A percentile compares a stretch with the other conserved stretches of the same genome.
Evolutionary conservation across 1,284 basidiomycete species (phyloP).

Genomic region (Cystobasidium pallidum): DNA sequence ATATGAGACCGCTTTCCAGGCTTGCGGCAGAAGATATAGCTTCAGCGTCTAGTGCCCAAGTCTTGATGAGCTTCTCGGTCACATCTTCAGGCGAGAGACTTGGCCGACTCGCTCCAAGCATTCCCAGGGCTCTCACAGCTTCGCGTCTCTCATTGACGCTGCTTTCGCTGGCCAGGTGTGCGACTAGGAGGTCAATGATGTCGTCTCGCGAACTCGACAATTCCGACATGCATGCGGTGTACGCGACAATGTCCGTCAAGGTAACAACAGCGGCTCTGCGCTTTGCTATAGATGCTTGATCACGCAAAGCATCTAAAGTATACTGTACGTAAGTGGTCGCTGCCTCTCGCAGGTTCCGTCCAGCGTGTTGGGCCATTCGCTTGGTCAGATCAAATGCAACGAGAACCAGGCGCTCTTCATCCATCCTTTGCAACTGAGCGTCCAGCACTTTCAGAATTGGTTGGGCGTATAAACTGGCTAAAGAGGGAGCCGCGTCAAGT

Average conservation of each 20-base stretch:
- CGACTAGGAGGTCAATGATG: constrained; percentile 30
- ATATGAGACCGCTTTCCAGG: constrained; percentile 36
- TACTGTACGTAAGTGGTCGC: constrained; percentile 13
- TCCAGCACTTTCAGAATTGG: constrained; percentile 29
- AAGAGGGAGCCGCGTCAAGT: constrained; percentile 29
- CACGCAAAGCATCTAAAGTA: constrained; percentile 25
- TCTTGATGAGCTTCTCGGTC: constrained; percentile 16
- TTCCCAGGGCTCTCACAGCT: constrained; percentile 28
- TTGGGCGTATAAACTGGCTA: constrained; percentile 21
- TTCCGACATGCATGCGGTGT: constrained; percentile 39
- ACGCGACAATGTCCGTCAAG: constrained; percentile 29
- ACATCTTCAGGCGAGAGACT: constrained; percentile 9
- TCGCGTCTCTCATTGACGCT: background rate
- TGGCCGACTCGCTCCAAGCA: constrained; percentile 27
- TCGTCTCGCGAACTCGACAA: constrained; percentile 17
- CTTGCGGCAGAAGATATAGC: constrained; percentile 12
- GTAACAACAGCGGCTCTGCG: constrained; percentile 27
- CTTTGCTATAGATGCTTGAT: constrained; percentile 31
- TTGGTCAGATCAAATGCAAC: constrained; percentile 15
- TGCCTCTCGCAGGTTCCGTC: background rate
- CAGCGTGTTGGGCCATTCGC: constrained; percentile 30
- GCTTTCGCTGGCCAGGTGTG: constrained; percentile 32
- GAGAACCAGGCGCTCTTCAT: constrained; percentile 9
- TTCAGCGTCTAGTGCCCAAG: constrained; percentile 15
- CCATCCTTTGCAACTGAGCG: constrained; percentile 8